These are phyloP conservation scores for Onygenales sp. DNA, from an alignment of 2,329 filamentous ascomycete genomes.

Conservation along the genomic window DNA sequence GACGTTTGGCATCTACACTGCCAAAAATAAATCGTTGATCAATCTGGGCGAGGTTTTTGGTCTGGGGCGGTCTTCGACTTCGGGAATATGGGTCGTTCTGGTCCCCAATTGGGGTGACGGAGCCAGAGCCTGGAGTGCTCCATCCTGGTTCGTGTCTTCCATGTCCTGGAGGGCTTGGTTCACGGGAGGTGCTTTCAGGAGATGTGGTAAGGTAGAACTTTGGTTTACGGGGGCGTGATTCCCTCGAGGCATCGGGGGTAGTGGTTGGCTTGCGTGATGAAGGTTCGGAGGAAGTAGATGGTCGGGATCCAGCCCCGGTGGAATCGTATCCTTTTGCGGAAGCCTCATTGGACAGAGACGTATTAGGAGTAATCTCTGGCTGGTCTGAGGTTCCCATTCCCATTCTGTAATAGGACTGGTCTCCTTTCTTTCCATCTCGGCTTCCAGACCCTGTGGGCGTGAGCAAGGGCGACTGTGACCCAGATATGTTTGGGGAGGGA, in stretches of 20 bases:
- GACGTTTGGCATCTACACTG: constrained; percentile 58
- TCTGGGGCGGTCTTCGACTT: constrained; percentile 62
- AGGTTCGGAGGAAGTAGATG: constrained; percentile 31
- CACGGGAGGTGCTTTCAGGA: constrained; percentile 47
- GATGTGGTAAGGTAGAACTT: constrained; percentile 48
- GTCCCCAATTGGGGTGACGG: constrained; percentile 70
- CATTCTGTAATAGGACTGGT: constrained; percentile 22
- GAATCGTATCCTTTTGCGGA: constrained; percentile 21
- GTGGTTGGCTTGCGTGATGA: constrained; percentile 34
- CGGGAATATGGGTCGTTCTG: constrained; percentile 81
- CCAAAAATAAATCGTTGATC: constrained; percentile 81
- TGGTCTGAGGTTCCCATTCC: constrained; percentile 21
- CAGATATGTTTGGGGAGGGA: constrained; percentile 56
- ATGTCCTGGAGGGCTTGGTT: constrained; percentile 54
- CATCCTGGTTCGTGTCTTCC: constrained; percentile 38
- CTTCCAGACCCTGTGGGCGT: constrained; percentile 71
- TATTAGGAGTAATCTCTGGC: constrained; percentile 43
- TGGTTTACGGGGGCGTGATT: constrained; percentile 36
- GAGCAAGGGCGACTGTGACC: constrained; percentile 78
- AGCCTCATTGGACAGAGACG: constrained; percentile 40
- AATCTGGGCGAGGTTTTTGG: constrained; percentile 55
- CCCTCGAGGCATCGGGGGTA: constrained; percentile 37
- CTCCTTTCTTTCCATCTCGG: constrained; percentile 38
- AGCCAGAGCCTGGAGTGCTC: constrained; percentile 56
- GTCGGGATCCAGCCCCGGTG: constrained; percentile 26